Percentiles rank a stretch among this genome's conserved stretches.
These are phyloP conservation scores for Urtica urens DNA, from an alignment of 306 rosid species.

Conservation along the genomic window DNA sequence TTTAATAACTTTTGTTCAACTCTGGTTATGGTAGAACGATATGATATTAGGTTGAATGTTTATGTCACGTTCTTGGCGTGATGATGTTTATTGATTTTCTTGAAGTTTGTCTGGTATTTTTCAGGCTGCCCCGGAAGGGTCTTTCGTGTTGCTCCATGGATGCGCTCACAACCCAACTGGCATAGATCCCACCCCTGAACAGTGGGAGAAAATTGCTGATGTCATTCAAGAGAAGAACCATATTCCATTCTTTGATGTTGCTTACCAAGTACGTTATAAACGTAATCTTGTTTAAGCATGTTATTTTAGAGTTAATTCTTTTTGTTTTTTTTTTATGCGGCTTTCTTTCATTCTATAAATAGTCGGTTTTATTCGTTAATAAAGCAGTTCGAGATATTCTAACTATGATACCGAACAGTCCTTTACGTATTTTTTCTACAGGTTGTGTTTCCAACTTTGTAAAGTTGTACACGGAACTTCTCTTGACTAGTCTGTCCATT, in stretches of 20 bases:
- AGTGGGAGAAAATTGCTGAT: constrained; percentile 93
- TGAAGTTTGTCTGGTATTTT: not conserved
- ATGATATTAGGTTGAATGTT: too few relatives aligned
- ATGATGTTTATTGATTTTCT: too few relatives aligned
- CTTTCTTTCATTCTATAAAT: too few relatives aligned
- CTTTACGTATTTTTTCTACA: not conserved
- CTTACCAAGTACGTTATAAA: constrained; percentile 85
- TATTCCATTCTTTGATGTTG: constrained; percentile 93
- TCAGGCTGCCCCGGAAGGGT: constrained; percentile 90
- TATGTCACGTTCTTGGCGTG: too few relatives aligned
- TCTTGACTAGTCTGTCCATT: constrained; percentile 2
- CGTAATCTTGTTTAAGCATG: too few relatives aligned
- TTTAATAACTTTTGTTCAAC: too few relatives aligned
- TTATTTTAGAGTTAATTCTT: too few relatives aligned
- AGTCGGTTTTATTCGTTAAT: too few relatives aligned
- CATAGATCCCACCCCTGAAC: constrained; percentile 85
- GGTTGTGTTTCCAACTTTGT: not conserved
- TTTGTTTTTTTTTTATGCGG: too few relatives aligned
- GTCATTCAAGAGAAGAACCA: constrained; percentile 71
- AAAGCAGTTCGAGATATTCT: too few relatives aligned
- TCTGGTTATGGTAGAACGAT: too few relatives aligned
- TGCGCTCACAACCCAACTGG: constrained; percentile 99
- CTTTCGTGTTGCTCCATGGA: constrained; percentile 92
- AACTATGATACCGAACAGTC: too few relatives aligned
- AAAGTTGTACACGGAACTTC: not conserved